A percentile compares a stretch with the other conserved stretches of the same genome.
Conservation (phyloP, 345 rosid species). For the Aegle marmelos region DNA sequence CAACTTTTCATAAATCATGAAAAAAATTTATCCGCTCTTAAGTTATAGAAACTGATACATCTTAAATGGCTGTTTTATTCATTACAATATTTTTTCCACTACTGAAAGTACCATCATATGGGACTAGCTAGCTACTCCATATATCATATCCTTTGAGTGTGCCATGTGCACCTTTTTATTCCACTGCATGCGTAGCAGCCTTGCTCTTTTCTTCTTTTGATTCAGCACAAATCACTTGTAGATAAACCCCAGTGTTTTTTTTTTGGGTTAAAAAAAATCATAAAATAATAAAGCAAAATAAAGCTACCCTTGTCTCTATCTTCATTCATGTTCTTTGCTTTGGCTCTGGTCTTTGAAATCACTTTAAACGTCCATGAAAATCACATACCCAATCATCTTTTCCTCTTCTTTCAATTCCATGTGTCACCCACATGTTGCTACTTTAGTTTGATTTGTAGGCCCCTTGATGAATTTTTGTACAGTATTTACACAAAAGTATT, state of each 20-base stretch:
- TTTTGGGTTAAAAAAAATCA: slow-evolving; percentile 30
- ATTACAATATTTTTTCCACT: neutral
- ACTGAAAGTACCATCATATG: neutral
- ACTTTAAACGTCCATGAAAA: slow-evolving; percentile 27
- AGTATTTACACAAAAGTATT: slow-evolving; percentile 30
- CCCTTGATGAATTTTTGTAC: neutral
- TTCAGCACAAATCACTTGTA: slow-evolving; percentile 18
- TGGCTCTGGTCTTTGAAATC: slow-evolving; percentile 31
- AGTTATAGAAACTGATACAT: neutral
- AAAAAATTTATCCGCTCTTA: neutral
- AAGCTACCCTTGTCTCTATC: slow-evolving; percentile 45
- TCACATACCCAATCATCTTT: slow-evolving; percentile 14
- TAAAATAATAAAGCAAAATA: slow-evolving; percentile 30
- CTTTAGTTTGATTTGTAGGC: slow-evolving; percentile 40
- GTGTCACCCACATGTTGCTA: slow-evolving; percentile 37
- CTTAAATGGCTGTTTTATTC: neutral
- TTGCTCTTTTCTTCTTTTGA: slow-evolving; percentile 34
- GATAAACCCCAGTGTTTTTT: slow-evolving; percentile 17
- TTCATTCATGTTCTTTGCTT: slow-evolving; percentile 46
- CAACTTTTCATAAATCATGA: neutral
- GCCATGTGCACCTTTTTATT: slow-evolving; percentile 31
- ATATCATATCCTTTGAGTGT: slow-evolving; percentile 10
- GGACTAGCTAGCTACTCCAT: neutral
- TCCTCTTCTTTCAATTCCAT: slow-evolving; percentile 19
- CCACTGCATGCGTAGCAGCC: slow-evolving; percentile 18